Percentiles rank a stretch among this genome's conserved stretches.
Evolutionary conservation across 805 yeast genomes (phyloP).

Genomic region (Spathaspora sp.): DNA sequence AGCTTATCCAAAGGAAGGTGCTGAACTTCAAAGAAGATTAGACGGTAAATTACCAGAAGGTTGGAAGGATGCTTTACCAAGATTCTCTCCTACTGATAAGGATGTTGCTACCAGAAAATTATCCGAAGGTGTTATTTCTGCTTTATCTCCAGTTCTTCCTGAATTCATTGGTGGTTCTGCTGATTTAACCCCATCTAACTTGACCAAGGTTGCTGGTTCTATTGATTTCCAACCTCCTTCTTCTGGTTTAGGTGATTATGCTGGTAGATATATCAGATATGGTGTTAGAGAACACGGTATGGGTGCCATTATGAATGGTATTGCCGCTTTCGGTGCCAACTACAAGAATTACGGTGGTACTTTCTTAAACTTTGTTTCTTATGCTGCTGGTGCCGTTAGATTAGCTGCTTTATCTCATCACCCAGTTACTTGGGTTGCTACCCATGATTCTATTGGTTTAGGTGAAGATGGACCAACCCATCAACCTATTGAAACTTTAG

Average conservation of each 20-base stretch:
- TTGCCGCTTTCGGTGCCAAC: constrained; percentile 84
- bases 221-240: constrained; percentile 90
- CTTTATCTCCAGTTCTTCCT: constrained; percentile 64
- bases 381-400: constrained; percentile 86
- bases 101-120: constrained; percentile 93
- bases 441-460: constrained; percentile 86
- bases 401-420: constrained; percentile 79
- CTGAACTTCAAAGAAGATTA: constrained; percentile 77
- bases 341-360: constrained; percentile 94
- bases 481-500: constrained; percentile 86
- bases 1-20: constrained; percentile 75
- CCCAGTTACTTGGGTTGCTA: constrained; percentile 83
- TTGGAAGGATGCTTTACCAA: constrained; percentile 79
- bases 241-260: constrained; percentile 75
- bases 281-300: constrained; percentile 99
- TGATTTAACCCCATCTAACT: constrained; percentile 94
- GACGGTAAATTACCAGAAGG: constrained; percentile 72
- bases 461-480: constrained; percentile 96
- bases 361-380: constrained; percentile 86
- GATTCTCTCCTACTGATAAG: constrained; percentile 70
- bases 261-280: constrained; percentile 92
- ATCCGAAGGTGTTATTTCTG: constrained; percentile 73
- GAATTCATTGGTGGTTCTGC: constrained; percentile 98
- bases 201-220: constrained; percentile 82
- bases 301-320: constrained; percentile 99